These are phyloP conservation scores for Laguncularia racemosa DNA, from an alignment of 345 rosid genomes.

Conservation along the genomic window DNA sequence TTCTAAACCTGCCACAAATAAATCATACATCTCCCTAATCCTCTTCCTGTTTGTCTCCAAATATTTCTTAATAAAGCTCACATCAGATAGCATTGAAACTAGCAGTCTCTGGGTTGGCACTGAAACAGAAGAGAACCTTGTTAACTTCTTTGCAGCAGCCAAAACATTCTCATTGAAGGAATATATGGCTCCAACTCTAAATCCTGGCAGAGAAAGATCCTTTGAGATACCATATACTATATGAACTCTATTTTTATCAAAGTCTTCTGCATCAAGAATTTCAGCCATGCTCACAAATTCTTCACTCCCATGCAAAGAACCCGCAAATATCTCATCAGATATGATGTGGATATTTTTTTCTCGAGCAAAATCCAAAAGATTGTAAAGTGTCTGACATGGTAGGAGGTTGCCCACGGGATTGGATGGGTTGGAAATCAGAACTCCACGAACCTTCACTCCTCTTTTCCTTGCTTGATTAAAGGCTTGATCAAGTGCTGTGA, in stretches of 20 bases:
- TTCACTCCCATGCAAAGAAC: conserved; percentile 55
- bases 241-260: conserved; percentile 79
- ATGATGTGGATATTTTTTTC: conserved; percentile 82
- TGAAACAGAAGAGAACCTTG: conserved; percentile 72
- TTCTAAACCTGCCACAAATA: conserved; percentile 56
- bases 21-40: conserved; percentile 31
- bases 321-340: conserved; percentile 85
- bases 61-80: conserved; percentile 49
- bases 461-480: conserved; percentile 76
- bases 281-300: conserved; percentile 87
- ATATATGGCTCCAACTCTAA: conserved; percentile 73
- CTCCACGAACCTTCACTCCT: conserved; percentile 65
- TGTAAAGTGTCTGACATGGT: conserved; percentile 47
- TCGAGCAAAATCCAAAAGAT: conserved; percentile 55
- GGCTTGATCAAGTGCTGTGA: conserved; percentile 73
- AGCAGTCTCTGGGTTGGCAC: conserved; percentile 69
- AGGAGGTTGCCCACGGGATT: conserved; percentile 85
- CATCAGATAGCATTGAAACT: conserved; percentile 68
- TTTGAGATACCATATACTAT: conserved; percentile 79
- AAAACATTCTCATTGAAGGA: conserved; percentile 61
- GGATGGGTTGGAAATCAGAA: conserved; percentile 75
- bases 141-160: conserved; percentile 55
- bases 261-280: conserved; percentile 46
- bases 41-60: conserved; percentile 47
- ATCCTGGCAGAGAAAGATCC: conserved; percentile 82